Evolutionary conservation across 2,329 filamentous ascomycete species (phyloP).

Genomic region (Akanthomyces dipterigenus): DNA sequence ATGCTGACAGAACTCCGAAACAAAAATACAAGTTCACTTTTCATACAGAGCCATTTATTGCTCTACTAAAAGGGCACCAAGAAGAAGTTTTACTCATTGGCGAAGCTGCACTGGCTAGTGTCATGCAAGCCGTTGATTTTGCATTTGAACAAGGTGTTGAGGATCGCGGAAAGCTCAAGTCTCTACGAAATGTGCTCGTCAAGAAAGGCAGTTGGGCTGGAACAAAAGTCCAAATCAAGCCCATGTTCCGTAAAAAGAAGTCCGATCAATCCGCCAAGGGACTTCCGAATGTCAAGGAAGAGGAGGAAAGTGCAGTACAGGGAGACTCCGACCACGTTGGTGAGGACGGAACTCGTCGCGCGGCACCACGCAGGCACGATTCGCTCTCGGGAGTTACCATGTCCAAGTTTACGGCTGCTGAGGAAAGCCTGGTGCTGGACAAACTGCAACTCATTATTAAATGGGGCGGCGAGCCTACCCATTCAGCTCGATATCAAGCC

Average conservation of each 20-base stretch:
- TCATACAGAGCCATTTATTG: constrained; percentile 92
- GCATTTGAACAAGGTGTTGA: constrained; percentile 76
- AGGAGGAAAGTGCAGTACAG: constrained; percentile 19
- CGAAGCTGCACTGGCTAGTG: constrained; percentile 80
- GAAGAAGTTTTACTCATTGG: constrained; percentile 94
- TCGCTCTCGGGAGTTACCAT: constrained; percentile 86
- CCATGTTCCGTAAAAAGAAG: constrained; percentile 92
- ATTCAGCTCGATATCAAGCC: constrained; percentile 92
- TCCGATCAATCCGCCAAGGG: constrained; percentile 48
- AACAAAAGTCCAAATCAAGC: constrained; percentile 98
- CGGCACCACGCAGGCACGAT: constrained; percentile 60
- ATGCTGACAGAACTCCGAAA: constrained; percentile 95
- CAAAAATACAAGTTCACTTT: constrained; percentile 99
- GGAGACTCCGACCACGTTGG: constrained; percentile 17
- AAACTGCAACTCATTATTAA: constrained; percentile 98
- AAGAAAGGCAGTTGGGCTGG: constrained; percentile 93
- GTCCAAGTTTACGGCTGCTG: constrained; percentile 87
- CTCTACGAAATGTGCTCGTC: constrained; percentile 77
- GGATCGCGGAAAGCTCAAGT: constrained; percentile 77
- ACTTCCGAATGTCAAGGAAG: constrained; percentile 24
- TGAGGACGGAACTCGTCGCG: neutral
- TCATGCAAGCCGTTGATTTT: constrained; percentile 77
- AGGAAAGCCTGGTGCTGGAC: constrained; percentile 88
- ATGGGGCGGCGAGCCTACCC: constrained; percentile 97
- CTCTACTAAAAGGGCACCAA: constrained; percentile 87